A percentile compares a stretch with the other conserved stretches of the same genome.
phyloP scores from a whole-genome alignment of 768 basidiomycete genomes.

The Harrya chromipes region DNA sequence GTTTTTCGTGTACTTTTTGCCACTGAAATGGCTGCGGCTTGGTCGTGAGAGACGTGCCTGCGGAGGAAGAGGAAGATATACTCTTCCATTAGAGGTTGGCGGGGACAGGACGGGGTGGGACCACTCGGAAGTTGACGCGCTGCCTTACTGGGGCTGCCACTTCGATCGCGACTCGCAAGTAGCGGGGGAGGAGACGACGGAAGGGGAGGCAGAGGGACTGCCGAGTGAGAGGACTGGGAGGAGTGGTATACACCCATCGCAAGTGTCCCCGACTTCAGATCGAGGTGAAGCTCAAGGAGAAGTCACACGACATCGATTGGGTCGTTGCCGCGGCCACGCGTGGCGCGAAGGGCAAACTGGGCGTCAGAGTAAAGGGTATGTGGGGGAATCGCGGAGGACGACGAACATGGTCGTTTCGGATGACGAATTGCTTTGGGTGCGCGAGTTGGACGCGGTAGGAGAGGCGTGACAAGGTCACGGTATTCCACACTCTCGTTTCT shows the following conservation, averaged over 20 bases:
- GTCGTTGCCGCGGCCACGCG: constrained; percentile 49
- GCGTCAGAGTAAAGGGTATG: constrained; percentile 55
- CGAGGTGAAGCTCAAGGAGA: constrained; percentile 61
- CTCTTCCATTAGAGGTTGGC: constrained; percentile 31
- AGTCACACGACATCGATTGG: constrained; percentile 66
- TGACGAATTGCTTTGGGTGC: neutral
- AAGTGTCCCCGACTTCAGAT: constrained; percentile 37
- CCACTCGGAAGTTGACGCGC: constrained; percentile 29
- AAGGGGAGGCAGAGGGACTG: constrained; percentile 4
- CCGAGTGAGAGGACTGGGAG: constrained; percentile 12
- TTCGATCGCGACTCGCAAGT: constrained; percentile 14
- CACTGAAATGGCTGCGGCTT: constrained; percentile 42
- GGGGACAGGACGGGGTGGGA: constrained; percentile 42
- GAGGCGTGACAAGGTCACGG: constrained; percentile 58
- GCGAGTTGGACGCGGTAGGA: constrained; percentile 54
- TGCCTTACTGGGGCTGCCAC: neutral
- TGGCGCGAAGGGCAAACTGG: constrained; percentile 54
- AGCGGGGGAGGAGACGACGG: constrained; percentile 1
- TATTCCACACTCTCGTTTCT: no score
- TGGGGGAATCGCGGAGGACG: constrained; percentile 46
- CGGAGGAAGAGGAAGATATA: constrained; percentile 17
- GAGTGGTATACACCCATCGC: constrained; percentile 31
- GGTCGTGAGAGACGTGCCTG: constrained; percentile 27
- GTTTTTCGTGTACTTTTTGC: constrained; percentile 48
- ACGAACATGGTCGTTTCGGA: constrained; percentile 48